Evolutionary conservation across 2,329 filamentous ascomycete species (phyloP).

Genomic region (Fusarium sp.): DNA sequence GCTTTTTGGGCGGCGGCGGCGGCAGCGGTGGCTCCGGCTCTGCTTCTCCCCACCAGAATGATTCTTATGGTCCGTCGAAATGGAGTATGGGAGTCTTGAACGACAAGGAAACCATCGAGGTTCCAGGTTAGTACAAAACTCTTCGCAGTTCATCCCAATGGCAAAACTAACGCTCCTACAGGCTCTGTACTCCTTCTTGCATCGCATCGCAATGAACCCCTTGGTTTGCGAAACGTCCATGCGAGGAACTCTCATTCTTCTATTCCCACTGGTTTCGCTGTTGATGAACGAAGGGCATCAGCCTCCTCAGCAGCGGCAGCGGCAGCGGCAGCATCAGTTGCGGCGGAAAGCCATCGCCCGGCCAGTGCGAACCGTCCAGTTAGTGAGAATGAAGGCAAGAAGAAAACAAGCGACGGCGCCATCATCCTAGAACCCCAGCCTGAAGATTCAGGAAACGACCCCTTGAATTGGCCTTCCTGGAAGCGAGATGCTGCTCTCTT

Average conservation of each 20-base stretch:
- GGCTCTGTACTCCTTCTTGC: constrained; percentile 69
- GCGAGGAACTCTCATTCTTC: constrained; percentile 69
- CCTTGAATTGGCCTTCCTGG: constrained; percentile 89
- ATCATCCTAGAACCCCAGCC: constrained; percentile 94
- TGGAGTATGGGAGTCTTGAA: constrained; percentile 85
- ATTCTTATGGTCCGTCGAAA: constrained; percentile 48
- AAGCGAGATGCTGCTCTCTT: constrained; percentile 82
- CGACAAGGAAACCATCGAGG: constrained; percentile 83
- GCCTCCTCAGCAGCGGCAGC: constrained; percentile 30
- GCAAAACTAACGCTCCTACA: constrained; percentile 44
- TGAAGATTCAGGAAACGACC: constrained; percentile 89
- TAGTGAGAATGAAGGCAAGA: constrained; percentile 62
- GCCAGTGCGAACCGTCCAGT: constrained; percentile 35
- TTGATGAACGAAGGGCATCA: constrained; percentile 50
- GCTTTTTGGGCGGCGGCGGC: constrained; percentile 31
- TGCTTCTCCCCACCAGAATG: constrained; percentile 13
- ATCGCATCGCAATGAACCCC: constrained; percentile 65
- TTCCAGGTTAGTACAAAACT: constrained; percentile 72
- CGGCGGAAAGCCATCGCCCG: constrained; percentile 14
- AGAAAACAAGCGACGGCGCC: constrained; percentile 81
- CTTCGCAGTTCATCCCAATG: not conserved
- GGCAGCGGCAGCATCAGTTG: not conserved
- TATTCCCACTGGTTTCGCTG: constrained; percentile 59
- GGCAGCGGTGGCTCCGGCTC: constrained; percentile 17
- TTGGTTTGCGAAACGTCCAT: constrained; percentile 68